Conservation (phyloP, 768 basidiomycete genomes). For the Amanita pallidorosea region DNA sequence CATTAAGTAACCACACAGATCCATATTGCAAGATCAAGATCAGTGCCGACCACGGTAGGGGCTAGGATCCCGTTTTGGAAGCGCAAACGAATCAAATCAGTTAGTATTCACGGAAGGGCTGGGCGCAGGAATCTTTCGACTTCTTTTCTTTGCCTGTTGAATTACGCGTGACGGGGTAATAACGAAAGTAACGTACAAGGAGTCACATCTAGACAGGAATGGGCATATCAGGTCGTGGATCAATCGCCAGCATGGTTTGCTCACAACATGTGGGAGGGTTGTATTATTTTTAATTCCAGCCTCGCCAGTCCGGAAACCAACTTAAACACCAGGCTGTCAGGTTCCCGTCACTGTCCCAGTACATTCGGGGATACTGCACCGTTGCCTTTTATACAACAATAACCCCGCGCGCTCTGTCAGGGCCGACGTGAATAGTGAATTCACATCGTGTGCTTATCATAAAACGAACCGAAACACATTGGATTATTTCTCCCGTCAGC, state of each 20-base stretch:
- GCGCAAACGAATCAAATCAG: slow-evolving; percentile 6
- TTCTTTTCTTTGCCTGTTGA: slow-evolving; percentile 10
- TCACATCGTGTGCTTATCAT: slow-evolving; percentile 9
- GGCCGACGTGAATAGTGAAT: slow-evolving; percentile 17
- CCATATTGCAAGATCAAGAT: slow-evolving; percentile 31
- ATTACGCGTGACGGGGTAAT: slow-evolving; percentile 20
- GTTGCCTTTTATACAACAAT: slow-evolving; percentile 11
- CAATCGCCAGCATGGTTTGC: slow-evolving; percentile 16
- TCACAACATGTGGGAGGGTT: slow-evolving; percentile 22
- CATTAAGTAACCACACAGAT: slow-evolving; percentile 49
- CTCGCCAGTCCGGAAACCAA: slow-evolving; percentile 23
- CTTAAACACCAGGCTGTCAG: slow-evolving; percentile 17
- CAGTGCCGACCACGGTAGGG: slow-evolving; percentile 19
- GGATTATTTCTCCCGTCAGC: slow-evolving; percentile 1
- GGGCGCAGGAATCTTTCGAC: slow-evolving; percentile 5
- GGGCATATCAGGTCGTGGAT: slow-evolving; percentile 29
- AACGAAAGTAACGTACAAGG: slow-evolving; percentile 12
- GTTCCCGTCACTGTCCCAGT: slow-evolving; percentile 10
- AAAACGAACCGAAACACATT: slow-evolving; percentile 3
- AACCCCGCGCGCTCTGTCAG: slow-evolving; percentile 22
- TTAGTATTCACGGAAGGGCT: slow-evolving; percentile 6
- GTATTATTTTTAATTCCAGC: slow-evolving; percentile 19
- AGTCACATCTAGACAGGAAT: slow-evolving; percentile 18
- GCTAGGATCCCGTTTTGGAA: slow-evolving; percentile 10
- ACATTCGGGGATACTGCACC: slow-evolving; percentile 27